Conservation (phyloP, 73 alveolate species). For the Effrenium voratum region DNA sequence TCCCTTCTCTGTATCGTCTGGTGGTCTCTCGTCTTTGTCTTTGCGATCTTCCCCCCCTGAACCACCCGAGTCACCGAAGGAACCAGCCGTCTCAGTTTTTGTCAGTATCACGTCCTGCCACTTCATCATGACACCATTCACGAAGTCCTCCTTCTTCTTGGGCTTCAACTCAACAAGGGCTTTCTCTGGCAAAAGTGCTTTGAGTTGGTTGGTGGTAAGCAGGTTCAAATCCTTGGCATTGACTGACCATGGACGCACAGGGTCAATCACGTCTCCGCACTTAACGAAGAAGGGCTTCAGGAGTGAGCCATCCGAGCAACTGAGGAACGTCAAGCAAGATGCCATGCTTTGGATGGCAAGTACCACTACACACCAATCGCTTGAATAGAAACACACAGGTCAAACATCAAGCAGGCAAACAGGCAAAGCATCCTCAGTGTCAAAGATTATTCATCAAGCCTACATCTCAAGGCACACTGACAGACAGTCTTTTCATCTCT, state of each 20-base stretch:
- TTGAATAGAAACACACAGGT: too few species aligned
- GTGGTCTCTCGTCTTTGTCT: not conserved
- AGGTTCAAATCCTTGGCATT: not conserved
- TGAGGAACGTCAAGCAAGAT: constrained; percentile 5
- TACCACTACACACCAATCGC: too few species aligned
- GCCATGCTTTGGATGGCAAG: too few species aligned
- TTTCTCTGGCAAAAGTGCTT: not conserved
- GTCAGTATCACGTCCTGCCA: not conserved
- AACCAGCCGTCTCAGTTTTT: not conserved
- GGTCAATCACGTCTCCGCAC: constrained; percentile 2
- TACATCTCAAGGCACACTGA: too few species aligned
- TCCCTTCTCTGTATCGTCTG: not conserved
- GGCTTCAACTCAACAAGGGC: not conserved
- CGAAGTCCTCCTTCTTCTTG: not conserved
- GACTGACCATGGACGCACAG: not conserved
- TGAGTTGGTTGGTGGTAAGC: not conserved
- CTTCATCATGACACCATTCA: not conserved
- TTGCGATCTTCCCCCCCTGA: too few species aligned
- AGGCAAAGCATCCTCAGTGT: too few species aligned
- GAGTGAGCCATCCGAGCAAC: not conserved
- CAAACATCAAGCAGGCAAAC: too few species aligned
- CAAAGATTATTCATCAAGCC: too few species aligned
- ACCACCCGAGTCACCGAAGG: not conserved
- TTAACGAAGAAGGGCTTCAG: not conserved
- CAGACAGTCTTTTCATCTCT: too few species aligned